These are phyloP conservation scores for Penicillium lagena DNA, from an alignment of 495 filamentous ascomycete species.

Conservation along the genomic window DNA sequence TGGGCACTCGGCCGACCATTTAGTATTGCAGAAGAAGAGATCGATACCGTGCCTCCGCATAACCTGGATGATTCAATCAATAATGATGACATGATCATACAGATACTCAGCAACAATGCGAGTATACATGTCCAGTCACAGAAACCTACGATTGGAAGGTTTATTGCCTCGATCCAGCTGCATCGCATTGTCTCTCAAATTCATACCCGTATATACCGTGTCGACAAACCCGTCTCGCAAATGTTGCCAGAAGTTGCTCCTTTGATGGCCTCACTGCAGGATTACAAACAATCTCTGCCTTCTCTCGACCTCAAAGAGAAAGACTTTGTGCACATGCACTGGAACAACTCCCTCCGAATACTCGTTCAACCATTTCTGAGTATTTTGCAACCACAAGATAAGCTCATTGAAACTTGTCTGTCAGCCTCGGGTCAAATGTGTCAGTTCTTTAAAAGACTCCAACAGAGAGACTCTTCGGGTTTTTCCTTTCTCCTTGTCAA, in stretches of 20 bases:
- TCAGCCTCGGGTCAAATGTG: conserved; percentile 33
- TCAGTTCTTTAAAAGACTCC: conserved; percentile 35
- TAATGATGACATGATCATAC: conserved; percentile 4
- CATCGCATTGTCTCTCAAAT: conserved; percentile 33
- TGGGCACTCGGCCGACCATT: conserved; percentile 33
- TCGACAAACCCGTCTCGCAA: conserved; percentile 21
- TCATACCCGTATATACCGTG: conserved; percentile 32
- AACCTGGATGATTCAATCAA: conserved; percentile 22
- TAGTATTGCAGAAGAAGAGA: conserved; percentile 35
- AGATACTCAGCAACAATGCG: neutral
- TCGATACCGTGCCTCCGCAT: conserved; percentile 27
- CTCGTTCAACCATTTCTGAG: conserved; percentile 35
- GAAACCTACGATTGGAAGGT: conserved; percentile 9
- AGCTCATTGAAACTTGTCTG: conserved; percentile 22
- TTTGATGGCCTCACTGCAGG: conserved; percentile 22
- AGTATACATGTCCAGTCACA: neutral
- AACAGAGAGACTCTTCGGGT: conserved; percentile 30
- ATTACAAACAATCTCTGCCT: conserved; percentile 22
- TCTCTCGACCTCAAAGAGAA: conserved; percentile 18
- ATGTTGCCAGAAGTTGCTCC: conserved; percentile 23
- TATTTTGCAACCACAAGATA: conserved; percentile 22
- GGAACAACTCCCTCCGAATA: conserved; percentile 31
- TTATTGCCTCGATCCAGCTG: conserved; percentile 28
- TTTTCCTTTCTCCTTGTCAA: conserved; percentile 37
- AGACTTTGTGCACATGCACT: conserved; percentile 36